Evolutionary conservation across 176 grass and related monocot genomes (phyloP), one percentile per base, ranked within the genome.

Genomic region (Avena atlantica): DNA sequence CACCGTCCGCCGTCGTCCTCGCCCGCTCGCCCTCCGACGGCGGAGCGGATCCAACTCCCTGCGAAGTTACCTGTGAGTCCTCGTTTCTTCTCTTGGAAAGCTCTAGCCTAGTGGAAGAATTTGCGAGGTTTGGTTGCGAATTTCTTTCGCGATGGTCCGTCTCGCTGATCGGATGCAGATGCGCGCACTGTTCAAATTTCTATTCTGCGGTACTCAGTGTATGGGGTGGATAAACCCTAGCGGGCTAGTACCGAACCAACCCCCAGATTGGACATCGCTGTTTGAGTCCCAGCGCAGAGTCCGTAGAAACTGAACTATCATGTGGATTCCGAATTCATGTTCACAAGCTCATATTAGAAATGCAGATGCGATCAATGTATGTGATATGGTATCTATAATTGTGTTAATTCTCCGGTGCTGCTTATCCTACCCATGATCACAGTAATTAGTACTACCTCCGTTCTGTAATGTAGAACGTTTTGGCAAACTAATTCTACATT

Each of bases 21-120:
- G 42, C 3, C n/a, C 69, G 52, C 53, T 81, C 82, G 17, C n/a
- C 27, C 2, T 17, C 31, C 17, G 73, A 64, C 1, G 68, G 40
- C n/a, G 82, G 68, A 0, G 48, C 81, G 31, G 88, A 88, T 12
- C 13, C 70, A 14, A 23, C 72, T 76, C 88, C 93, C 80, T 95
- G 93, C 80, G 88, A 95, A 67, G 44, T 95, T 72, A 92, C 91
- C 69, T 9, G 91, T 95, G 76, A 86, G 85, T 78, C 62, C 5
- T 74, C 49, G 36, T 72, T 90, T 64, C 78, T 11, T 13, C 66
- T 87, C 17, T 52, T 75, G 10, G 31, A 65, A 16, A 49, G 48
- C 14, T 66, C 15, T 70, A 34, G 36, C 15, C 59, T 81, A 9
- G 24, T 78, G 25, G 57, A 68, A 83, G 47, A 83, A 59, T 68